Conservation (phyloP, 176 grass and related monocot genomes). For the Eleusine indica region DNA sequence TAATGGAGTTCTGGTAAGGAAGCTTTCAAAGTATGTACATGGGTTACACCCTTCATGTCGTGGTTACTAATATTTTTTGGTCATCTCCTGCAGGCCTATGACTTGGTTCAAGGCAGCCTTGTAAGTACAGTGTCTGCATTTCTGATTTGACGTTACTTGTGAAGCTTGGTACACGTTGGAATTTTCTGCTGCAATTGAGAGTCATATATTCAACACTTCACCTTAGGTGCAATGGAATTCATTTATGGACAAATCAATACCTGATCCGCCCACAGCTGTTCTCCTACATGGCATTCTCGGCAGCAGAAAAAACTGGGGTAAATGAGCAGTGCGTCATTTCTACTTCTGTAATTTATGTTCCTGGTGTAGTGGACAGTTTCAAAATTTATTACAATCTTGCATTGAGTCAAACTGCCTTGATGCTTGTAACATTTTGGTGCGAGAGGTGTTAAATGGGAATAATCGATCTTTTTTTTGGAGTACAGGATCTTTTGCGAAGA, state of each 20-base stretch:
- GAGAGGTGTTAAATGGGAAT: slow-evolving; percentile 9
- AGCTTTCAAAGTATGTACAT: slow-evolving; percentile 22
- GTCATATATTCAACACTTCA: slow-evolving; percentile 8
- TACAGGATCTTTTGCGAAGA: slow-evolving; percentile 85
- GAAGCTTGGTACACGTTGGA: slow-evolving; percentile 9
- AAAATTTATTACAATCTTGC: neutral
- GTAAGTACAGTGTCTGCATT: slow-evolving; percentile 48
- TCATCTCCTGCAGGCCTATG: slow-evolving; percentile 75
- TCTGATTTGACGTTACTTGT: slow-evolving; percentile 25
- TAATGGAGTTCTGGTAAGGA: slow-evolving; percentile 68
- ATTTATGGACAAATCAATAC: slow-evolving; percentile 94
- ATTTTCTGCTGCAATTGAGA: slow-evolving; percentile 13
- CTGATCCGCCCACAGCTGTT: slow-evolving; percentile 97
- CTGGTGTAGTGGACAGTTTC: slow-evolving; percentile 10
- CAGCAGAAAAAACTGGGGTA: slow-evolving; percentile 97
- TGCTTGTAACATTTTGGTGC: neutral
- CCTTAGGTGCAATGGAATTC: slow-evolving; percentile 90
- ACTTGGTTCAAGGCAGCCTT: slow-evolving; percentile 89
- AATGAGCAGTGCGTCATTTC: slow-evolving; percentile 27
- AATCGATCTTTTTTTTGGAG: slow-evolving; percentile 27
- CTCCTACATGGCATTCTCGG: slow-evolving; percentile 97
- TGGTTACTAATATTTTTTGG: slow-evolving; percentile 21
- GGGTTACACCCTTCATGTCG: neutral
- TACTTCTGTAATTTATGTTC: neutral
- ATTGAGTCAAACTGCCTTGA: neutral